Conservation (phyloP, 805 yeast genomes). For the Isabelozyma gotoi region DNA sequence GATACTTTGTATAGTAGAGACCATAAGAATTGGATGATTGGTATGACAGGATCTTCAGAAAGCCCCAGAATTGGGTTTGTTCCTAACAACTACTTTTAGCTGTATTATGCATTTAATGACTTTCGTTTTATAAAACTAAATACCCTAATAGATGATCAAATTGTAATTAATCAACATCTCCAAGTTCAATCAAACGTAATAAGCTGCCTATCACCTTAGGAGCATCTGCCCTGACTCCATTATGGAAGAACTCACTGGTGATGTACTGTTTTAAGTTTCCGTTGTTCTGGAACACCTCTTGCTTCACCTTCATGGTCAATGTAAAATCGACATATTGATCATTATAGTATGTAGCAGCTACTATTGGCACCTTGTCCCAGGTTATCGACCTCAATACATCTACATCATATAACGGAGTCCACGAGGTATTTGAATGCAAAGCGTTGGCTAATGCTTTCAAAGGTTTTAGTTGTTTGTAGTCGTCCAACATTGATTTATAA, state of each 20-base stretch:
- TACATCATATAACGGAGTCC: constrained; percentile 39
- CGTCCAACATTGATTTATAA: constrained; percentile 49
- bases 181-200: constrained; percentile 36
- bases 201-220: constrained; percentile 38
- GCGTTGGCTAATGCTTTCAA: constrained; percentile 42
- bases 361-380: constrained; percentile 41
- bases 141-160: too few relatives aligned
- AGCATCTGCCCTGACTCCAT: constrained; percentile 46
- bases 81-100: constrained; percentile 26
- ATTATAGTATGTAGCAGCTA: constrained; percentile 47
- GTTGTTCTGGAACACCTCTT: constrained; percentile 21
- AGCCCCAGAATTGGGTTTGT: constrained; percentile 34
- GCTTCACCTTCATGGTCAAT: constrained; percentile 35
- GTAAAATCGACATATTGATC: constrained; percentile 56
- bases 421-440: constrained; percentile 29
- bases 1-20: constrained; percentile 16
- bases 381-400: constrained; percentile 26
- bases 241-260: constrained; percentile 52
- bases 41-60: constrained; percentile 14
- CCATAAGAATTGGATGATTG: constrained; percentile 34
- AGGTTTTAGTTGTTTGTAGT: constrained; percentile 41
- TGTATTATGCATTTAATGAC: too few relatives aligned
- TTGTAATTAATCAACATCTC: constrained; percentile 42
- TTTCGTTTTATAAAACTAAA: too few relatives aligned
- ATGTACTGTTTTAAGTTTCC: constrained; percentile 41